These are phyloP conservation scores for Exophiala spinifera DNA, from an alignment of 2,329 filamentous ascomycete species.

Conservation along the genomic window DNA sequence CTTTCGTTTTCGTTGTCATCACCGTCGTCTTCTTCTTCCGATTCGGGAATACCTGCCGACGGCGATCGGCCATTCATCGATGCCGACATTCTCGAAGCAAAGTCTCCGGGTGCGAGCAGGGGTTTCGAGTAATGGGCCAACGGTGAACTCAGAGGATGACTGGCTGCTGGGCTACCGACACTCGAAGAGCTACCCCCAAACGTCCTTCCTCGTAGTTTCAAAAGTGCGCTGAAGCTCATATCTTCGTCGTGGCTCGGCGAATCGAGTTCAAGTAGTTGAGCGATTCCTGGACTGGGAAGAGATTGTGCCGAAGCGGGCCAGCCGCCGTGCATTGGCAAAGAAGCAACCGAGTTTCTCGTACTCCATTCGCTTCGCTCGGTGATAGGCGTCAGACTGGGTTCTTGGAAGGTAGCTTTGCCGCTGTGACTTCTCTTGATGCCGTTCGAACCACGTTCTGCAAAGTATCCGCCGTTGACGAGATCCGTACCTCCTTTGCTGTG, in stretches of 20 bases:
- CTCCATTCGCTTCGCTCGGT: constrained; percentile 44
- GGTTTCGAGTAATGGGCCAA: constrained; percentile 32
- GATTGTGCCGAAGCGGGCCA: constrained; percentile 46
- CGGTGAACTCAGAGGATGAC: constrained; percentile 37
- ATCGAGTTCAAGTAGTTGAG: constrained; percentile 66
- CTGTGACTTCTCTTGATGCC: constrained; percentile 64
- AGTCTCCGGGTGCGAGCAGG: constrained; percentile 27
- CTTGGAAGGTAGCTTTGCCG: constrained; percentile 70
- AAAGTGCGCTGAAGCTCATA: constrained; percentile 69
- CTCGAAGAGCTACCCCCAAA: constrained; percentile 81
- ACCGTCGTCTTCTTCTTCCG: constrained; percentile 30
- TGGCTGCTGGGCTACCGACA: constrained; percentile 52
- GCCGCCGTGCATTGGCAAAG: constrained; percentile 56
- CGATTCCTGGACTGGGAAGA: constrained; percentile 68
- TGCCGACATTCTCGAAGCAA: constrained; percentile 12
- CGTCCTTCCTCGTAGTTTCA: constrained; percentile 69
- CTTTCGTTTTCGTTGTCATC: constrained; percentile 27
- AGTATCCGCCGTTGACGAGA: constrained; percentile 81
- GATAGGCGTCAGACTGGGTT: constrained; percentile 61
- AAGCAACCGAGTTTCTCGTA: constrained; percentile 87
- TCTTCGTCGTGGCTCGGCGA: constrained; percentile 56
- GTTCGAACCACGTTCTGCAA: constrained; percentile 69
- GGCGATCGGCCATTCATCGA: constrained; percentile 20
- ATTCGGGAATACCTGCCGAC: constrained; percentile 28
- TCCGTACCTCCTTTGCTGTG: constrained; percentile 51